Conservation (phyloP, 371 early-diverging fungal genomes). For the Haplosporangium sp. region DNA sequence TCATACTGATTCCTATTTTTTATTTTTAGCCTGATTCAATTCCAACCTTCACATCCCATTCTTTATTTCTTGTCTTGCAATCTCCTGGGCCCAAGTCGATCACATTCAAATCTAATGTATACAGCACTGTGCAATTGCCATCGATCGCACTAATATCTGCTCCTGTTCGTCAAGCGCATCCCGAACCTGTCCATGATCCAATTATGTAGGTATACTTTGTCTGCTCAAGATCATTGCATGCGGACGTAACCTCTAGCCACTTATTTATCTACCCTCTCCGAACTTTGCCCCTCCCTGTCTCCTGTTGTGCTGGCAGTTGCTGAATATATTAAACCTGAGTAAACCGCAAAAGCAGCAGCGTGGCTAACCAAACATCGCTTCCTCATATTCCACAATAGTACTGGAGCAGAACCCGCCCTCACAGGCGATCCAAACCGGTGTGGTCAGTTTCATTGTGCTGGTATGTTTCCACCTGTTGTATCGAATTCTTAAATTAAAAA, state of each 20-base stretch:
- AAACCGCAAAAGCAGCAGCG: not conserved
- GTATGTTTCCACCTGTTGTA: conserved; percentile 31
- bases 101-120: not conserved
- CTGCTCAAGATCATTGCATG: too few species aligned
- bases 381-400: conserved; percentile 12
- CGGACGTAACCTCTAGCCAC: not conserved
- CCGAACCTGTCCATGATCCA: not conserved
- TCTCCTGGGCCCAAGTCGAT: not conserved
- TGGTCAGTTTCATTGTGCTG: conserved; percentile 45
- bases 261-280: not conserved
- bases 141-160: not conserved
- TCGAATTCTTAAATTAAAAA: not conserved
- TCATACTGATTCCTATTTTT: not conserved
- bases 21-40: not conserved
- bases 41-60: not conserved
- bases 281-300: not conserved
- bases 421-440: conserved; percentile 32
- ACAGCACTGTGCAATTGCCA: not conserved
- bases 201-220: conserved; percentile 6
- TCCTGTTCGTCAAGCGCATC: not conserved
- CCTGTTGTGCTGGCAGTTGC: too few species aligned
- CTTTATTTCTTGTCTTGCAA: not conserved
- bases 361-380: not conserved
- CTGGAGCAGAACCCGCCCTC: conserved; percentile 49
- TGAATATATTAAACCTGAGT: too few species aligned